Conservation (phyloP, 345 rosid genomes). For the Corchorus capsularis region DNA sequence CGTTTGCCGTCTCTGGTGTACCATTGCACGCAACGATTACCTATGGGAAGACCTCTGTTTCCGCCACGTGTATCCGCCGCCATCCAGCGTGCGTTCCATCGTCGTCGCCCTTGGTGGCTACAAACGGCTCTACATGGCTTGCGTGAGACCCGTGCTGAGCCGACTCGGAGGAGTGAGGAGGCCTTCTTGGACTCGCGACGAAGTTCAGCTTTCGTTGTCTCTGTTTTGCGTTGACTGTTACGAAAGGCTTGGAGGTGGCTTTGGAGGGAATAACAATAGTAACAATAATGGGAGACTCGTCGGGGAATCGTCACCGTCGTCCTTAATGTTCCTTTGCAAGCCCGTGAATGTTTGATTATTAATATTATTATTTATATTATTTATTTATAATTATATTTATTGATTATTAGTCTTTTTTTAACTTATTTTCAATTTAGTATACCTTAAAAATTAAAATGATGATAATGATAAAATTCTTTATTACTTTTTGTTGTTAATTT, state of each 20-base stretch:
- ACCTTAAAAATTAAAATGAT: conserved; percentile 1
- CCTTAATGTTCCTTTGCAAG: conserved; percentile 87
- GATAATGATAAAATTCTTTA: conserved; percentile 13
- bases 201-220: conserved; percentile 86
- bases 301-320: conserved; percentile 54
- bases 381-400: too few species aligned
- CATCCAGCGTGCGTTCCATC: conserved; percentile 59
- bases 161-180: conserved; percentile 38
- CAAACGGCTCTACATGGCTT: conserved; percentile 80
- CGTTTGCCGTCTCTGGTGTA: conserved; percentile 90
- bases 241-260: conserved; percentile 62
- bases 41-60: conserved; percentile 94
- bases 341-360: conserved; percentile 69
- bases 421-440: background rate
- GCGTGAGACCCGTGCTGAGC: conserved; percentile 64
- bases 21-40: conserved; percentile 66
- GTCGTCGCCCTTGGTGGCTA: conserved; percentile 89
- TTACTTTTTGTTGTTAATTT: background rate
- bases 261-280: conserved; percentile 22
- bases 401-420: background rate
- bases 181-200: conserved; percentile 52
- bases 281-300: conserved; percentile 32
- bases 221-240: conserved; percentile 81
- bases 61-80: conserved; percentile 64
- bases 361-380: too few species aligned